phyloP scores from a whole-genome alignment of 164 flowering plant genomes.

The Cinnamomum micranthum region DNA sequence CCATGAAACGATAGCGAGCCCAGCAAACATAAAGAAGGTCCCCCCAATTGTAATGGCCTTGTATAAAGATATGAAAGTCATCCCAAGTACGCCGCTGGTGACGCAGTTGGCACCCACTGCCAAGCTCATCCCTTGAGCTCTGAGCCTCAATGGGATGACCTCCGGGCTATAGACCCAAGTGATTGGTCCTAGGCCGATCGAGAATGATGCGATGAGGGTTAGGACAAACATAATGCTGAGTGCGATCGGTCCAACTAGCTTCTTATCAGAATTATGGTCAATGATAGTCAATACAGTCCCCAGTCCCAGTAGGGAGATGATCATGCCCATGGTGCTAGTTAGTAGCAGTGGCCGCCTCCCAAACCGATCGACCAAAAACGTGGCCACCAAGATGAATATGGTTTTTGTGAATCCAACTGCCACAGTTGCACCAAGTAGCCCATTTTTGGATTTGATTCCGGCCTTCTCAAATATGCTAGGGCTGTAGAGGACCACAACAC shows the following conservation, averaged over 20 bases:
- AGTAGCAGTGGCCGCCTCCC: conserved; percentile 68
- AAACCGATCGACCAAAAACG: conserved; percentile 42
- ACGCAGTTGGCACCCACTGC: conserved; percentile 52
- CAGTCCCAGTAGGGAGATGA: conserved; percentile 33
- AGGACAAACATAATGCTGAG: conserved; percentile 32
- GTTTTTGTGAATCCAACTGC: conserved; percentile 69
- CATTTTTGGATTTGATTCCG: conserved; percentile 31
- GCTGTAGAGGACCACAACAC: conserved; percentile 63
- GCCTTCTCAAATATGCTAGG: conserved; percentile 64
- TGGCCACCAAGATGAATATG: conserved; percentile 45
- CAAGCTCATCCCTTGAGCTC: conserved; percentile 55
- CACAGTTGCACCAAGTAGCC: conserved; percentile 50
- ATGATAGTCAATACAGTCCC: conserved; percentile 37
- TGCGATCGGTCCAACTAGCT: conserved; percentile 43
- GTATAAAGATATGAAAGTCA: conserved; percentile 45
- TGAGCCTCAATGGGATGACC: conserved; percentile 52
- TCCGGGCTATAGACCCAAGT: conserved; percentile 73
- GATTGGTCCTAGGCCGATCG: conserved; percentile 71
- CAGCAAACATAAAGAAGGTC: conserved; percentile 46
- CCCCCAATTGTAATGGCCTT: conserved; percentile 51
- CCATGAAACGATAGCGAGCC: conserved; percentile 34
- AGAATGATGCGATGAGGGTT: conserved; percentile 42
- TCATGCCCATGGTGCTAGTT: conserved; percentile 54
- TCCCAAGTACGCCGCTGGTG: conserved; percentile 45
- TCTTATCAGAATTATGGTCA: conserved; percentile 28